Conservation (phyloP, 1,284 basidiomycete genomes). For the Cryptococcus deneoformans region DNA sequence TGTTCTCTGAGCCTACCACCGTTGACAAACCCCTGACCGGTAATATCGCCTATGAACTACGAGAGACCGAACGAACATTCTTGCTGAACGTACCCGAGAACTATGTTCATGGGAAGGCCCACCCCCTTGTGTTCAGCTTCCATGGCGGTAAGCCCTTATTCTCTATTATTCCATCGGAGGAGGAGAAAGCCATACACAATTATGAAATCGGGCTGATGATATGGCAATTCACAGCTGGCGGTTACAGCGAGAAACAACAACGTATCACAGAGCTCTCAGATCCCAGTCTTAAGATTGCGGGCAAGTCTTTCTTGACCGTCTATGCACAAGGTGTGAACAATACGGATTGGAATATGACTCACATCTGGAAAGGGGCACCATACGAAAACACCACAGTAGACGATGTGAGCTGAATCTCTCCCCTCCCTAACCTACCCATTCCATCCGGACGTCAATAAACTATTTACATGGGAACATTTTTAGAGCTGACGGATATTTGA, state of each 20-base stretch:
- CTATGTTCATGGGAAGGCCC: constrained; percentile 13
- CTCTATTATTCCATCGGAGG: background rate
- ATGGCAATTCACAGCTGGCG: constrained; percentile 14
- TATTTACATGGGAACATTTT: background rate
- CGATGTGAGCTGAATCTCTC: constrained; percentile 17
- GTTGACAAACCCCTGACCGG: background rate
- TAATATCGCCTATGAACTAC: constrained; percentile 6
- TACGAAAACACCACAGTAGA: constrained; percentile 29
- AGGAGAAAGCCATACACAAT: background rate
- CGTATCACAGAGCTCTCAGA: constrained; percentile 21
- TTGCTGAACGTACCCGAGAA: constrained; percentile 22
- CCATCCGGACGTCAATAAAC: background rate
- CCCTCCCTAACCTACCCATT: background rate
- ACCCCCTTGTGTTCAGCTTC: constrained; percentile 27
- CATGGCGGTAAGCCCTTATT: constrained; percentile 22
- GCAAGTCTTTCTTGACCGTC: constrained; percentile 20
- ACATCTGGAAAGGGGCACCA: constrained; percentile 25
- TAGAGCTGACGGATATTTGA: background rate
- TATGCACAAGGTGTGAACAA: constrained; percentile 30
- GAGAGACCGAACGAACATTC: constrained; percentile 15
- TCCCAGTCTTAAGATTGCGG: constrained; percentile 16
- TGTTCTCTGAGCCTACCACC: too few relatives aligned
- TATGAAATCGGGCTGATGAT: background rate
- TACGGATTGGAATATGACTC: constrained; percentile 20
- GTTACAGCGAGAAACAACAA: constrained; percentile 22